These are phyloP conservation scores for Metarhizium humberi DNA, from an alignment of 2,329 filamentous ascomycete genomes.

Conservation along the genomic window DNA sequence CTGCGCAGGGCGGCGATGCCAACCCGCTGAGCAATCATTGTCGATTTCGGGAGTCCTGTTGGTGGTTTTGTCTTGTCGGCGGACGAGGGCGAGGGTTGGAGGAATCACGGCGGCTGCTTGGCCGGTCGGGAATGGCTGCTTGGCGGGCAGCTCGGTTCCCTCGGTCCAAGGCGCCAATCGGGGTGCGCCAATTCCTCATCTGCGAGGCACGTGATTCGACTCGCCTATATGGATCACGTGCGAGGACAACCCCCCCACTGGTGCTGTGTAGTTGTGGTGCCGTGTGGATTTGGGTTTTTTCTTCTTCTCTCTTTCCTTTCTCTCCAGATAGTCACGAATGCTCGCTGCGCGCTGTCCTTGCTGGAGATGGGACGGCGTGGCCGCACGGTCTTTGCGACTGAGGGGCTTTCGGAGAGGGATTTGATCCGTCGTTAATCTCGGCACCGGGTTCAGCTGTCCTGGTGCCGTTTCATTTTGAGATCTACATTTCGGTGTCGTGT, in stretches of 20 bases:
- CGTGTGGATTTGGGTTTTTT: neutral
- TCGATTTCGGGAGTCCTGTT: constrained; percentile 3
- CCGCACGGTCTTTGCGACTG: constrained; percentile 26
- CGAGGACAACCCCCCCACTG: neutral
- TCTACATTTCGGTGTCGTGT: constrained; percentile 34
- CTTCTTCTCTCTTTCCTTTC: constrained; percentile 25
- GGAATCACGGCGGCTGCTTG: neutral
- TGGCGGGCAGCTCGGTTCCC: constrained; percentile 25
- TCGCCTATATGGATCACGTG: constrained; percentile 16
- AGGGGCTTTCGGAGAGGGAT: constrained; percentile 36
- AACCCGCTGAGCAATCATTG: constrained; percentile 49
- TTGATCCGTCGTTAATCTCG: constrained; percentile 50
- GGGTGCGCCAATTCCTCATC: constrained; percentile 26
- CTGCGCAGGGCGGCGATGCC: constrained; percentile 50
- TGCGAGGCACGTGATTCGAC: constrained; percentile 16
- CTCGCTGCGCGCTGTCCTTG: constrained; percentile 24
- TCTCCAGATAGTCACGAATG: constrained; percentile 43
- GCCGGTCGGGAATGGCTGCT: no score
- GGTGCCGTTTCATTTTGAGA: constrained; percentile 49
- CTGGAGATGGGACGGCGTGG: constrained; percentile 17
- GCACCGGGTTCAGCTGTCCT: constrained; percentile 38
- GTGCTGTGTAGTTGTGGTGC: no score
- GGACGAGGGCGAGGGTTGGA: neutral
- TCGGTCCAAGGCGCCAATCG: constrained; percentile 36
- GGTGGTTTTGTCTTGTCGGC: no score